Conservation (phyloP, 768 basidiomycete species). For the Tephrocybe sp. region DNA sequence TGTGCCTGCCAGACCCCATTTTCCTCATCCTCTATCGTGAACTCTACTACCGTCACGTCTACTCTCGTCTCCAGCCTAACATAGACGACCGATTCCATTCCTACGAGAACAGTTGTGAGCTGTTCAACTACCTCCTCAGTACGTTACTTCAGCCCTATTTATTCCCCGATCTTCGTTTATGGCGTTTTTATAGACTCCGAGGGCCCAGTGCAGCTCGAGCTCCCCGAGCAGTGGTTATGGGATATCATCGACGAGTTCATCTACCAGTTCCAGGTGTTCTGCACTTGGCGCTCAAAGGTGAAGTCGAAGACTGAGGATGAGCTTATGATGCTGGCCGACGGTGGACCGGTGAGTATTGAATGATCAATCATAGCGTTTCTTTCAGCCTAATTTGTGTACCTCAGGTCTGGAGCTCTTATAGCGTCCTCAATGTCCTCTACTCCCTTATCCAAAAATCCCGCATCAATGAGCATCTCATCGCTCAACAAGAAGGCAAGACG, state of each 20-base stretch:
- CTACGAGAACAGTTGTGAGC: conserved; percentile 96
- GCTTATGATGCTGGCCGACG: conserved; percentile 75
- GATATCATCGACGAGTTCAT: conserved; percentile 97
- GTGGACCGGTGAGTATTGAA: conserved; percentile 49
- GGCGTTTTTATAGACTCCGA: conserved; percentile 69
- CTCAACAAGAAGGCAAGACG: conserved; percentile 76
- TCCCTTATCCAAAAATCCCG: conserved; percentile 97
- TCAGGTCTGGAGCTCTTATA: conserved; percentile 97
- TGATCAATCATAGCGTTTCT: neutral
- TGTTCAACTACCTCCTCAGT: conserved; percentile 98
- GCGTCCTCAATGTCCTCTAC: conserved; percentile 96
- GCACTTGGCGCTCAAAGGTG: conserved; percentile 84
- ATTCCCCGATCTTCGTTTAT: neutral
- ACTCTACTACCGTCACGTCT: conserved; percentile 93
- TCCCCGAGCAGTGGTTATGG: conserved; percentile 98
- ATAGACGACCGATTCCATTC: conserved; percentile 98
- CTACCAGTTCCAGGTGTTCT: conserved; percentile 97
- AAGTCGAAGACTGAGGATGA: conserved; percentile 91
- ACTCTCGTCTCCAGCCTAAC: conserved; percentile 92
- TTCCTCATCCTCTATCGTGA: conserved; percentile 98
- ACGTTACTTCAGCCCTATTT: conserved; percentile 25
- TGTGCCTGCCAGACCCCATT: conserved; percentile 64
- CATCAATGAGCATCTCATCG: conserved; percentile 90
- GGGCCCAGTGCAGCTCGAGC: conserved; percentile 87
- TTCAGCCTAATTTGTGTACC: neutral